Evolutionary conservation across 768 basidiomycete species (phyloP).

Genomic region (Lactarius psammicola): DNA sequence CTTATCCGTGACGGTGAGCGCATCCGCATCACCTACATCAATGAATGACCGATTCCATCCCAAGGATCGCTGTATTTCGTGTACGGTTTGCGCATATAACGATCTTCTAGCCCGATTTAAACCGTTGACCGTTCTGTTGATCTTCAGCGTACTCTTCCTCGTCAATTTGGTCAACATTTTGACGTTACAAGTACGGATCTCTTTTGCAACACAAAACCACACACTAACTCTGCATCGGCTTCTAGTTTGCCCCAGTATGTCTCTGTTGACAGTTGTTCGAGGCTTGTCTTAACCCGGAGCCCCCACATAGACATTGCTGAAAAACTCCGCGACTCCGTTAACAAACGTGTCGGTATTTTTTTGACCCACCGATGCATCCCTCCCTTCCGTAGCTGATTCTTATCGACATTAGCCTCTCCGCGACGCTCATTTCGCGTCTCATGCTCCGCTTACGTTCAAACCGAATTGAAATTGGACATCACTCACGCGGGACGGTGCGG

Average conservation of each 20-base stretch:
- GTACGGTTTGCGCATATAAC: neutral
- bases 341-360: slow-evolving; percentile 4
- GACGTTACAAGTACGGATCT: neutral
- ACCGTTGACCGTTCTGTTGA: neutral
- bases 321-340: neutral
- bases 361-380: neutral
- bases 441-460: slow-evolving; percentile 5
- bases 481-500: neutral
- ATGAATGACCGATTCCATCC: neutral
- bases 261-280: neutral
- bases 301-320: neutral
- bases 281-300: neutral
- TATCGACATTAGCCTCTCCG: neutral
- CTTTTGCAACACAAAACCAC: neutral
- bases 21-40: neutral
- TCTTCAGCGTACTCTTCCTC: neutral
- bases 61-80: slow-evolving; percentile 9
- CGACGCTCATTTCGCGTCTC: slow-evolving; percentile 12
- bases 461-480: neutral
- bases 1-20: slow-evolving; percentile 10
- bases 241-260: slow-evolving; percentile 8
- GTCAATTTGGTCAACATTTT: slow-evolving; percentile 11
- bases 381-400: neutral
- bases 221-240: neutral
- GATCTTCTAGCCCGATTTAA: neutral